These are phyloP conservation scores for Heimioporus sp. DNA, from an alignment of 768 basidiomycete species.

Conservation along the genomic window DNA sequence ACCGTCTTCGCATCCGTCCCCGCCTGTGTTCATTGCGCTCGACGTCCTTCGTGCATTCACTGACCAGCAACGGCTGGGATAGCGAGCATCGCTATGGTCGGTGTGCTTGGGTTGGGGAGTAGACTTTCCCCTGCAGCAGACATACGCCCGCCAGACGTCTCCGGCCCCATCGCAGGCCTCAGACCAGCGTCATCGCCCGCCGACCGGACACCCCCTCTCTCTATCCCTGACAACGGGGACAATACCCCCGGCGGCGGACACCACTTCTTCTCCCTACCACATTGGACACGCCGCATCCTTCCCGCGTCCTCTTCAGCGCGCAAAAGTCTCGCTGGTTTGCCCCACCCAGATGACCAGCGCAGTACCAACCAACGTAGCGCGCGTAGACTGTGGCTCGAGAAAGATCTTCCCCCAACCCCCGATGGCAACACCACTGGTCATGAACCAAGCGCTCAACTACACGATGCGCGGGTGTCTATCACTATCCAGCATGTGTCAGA, in stretches of 20 bases:
- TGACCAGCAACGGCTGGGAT: background rate
- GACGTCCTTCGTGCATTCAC: background rate
- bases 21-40: constrained; percentile 2
- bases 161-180: constrained; percentile 30
- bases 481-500: constrained; percentile 17
- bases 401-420: constrained; percentile 51
- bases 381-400: constrained; percentile 28
- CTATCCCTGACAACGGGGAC: constrained; percentile 38
- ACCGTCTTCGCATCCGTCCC: constrained; percentile 4
- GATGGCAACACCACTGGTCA: background rate
- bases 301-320: constrained; percentile 31
- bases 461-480: constrained; percentile 13
- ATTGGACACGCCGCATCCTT: constrained; percentile 56
- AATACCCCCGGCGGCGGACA: constrained; percentile 36
- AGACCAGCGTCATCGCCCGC: constrained; percentile 40
- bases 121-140: constrained; percentile 33
- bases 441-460: constrained; percentile 1
- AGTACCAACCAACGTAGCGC: constrained; percentile 20
- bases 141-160: constrained; percentile 21
- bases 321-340: constrained; percentile 25
- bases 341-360: constrained; percentile 19
- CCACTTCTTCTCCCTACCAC: constrained; percentile 65
- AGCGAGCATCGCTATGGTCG: constrained; percentile 32
- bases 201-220: constrained; percentile 44
- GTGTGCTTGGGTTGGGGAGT: constrained; percentile 35